Conservation (phyloP, 2,329 filamentous ascomycete genomes). For the Aspergillus texensis region DNA sequence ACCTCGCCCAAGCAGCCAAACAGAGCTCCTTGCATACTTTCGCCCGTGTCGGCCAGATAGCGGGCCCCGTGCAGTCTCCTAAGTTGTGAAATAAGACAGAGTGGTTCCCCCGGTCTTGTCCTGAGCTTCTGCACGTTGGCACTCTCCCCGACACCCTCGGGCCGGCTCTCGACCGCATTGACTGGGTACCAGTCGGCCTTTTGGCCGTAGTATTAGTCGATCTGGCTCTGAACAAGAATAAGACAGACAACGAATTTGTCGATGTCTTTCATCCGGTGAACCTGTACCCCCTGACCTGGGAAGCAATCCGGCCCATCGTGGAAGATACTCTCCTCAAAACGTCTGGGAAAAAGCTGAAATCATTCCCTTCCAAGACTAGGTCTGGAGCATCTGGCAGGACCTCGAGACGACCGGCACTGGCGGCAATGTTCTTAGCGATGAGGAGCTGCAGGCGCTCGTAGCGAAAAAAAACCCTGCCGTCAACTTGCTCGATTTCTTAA, state of each 20-base stretch:
- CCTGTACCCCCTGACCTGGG: conserved; percentile 18
- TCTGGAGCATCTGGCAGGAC: conserved; percentile 13
- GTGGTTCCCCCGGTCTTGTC: conserved; percentile 48
- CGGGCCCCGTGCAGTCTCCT: conserved; percentile 21
- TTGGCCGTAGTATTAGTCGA: conserved; percentile 38
- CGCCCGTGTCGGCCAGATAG: conserved; percentile 34
- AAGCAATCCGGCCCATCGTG: conserved; percentile 8
- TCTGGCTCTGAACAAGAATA: not conserved
- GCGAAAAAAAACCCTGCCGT: conserved; percentile 29
- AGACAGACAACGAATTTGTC: not conserved
- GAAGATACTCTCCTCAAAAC: not conserved
- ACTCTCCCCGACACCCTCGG: conserved; percentile 43
- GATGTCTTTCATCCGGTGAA: conserved; percentile 24
- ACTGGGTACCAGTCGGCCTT: conserved; percentile 51
- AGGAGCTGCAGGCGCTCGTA: conserved; percentile 16
- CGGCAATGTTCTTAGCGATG: not conserved
- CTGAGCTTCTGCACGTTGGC: conserved; percentile 42
- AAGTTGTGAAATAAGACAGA: conserved; percentile 47
- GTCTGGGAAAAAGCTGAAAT: not conserved
- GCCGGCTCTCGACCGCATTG: conserved; percentile 33
- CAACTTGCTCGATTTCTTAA: conserved; percentile 36
- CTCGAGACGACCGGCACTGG: conserved; percentile 11
- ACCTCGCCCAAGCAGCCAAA: conserved; percentile 23
- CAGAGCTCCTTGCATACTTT: conserved; percentile 15
- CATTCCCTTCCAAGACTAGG: conserved; percentile 19